Evolutionary conservation across 116 monocot genomes (phyloP).

Genomic region (Cymodocea nodosa): DNA sequence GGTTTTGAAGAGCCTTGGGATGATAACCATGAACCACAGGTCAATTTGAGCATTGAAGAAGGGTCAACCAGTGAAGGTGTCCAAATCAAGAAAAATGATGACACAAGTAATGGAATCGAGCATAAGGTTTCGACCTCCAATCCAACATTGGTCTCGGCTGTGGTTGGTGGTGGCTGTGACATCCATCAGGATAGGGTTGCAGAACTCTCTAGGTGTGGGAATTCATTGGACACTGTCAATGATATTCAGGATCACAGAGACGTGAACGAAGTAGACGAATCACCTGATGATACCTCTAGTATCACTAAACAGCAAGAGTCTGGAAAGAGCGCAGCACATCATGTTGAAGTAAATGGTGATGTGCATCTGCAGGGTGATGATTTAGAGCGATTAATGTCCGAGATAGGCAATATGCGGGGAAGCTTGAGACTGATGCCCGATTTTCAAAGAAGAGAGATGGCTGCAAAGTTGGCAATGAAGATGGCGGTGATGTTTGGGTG

Average conservation of each 20-base stretch:
- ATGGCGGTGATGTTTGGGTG: slow-evolving; percentile 91
- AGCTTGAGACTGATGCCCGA: slow-evolving; percentile 93
- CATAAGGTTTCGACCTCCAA: slow-evolving; percentile 9
- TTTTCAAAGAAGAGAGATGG: slow-evolving; percentile 85
- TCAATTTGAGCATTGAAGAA: slow-evolving; percentile 6
- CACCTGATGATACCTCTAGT: background rate
- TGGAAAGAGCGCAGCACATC: background rate
- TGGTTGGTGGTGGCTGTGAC: background rate
- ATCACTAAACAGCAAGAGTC: slow-evolving; percentile 4
- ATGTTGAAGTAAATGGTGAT: slow-evolving; percentile 9
- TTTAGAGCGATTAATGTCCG: slow-evolving; percentile 71
- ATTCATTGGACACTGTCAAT: background rate
- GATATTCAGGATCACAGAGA: slow-evolving; percentile 2
- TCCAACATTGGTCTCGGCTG: background rate
- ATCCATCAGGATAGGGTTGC: background rate
- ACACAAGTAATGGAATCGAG: slow-evolving; percentile 1
- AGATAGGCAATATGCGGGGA: slow-evolving; percentile 65
- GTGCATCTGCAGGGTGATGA: slow-evolving; percentile 39
- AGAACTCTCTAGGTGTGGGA: background rate
- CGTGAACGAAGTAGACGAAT: background rate
- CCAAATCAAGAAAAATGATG: background rate
- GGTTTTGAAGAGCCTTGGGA: slow-evolving; percentile 57
- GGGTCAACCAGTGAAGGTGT: slow-evolving; percentile 4
- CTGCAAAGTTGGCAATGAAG: slow-evolving; percentile 81
- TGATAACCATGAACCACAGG: slow-evolving; percentile 13